A percentile compares a stretch with the other conserved stretches of the same genome.
These are phyloP conservation scores for Lotus japonicus DNA, from an alignment of 306 rosid genomes.

Conservation along the genomic window DNA sequence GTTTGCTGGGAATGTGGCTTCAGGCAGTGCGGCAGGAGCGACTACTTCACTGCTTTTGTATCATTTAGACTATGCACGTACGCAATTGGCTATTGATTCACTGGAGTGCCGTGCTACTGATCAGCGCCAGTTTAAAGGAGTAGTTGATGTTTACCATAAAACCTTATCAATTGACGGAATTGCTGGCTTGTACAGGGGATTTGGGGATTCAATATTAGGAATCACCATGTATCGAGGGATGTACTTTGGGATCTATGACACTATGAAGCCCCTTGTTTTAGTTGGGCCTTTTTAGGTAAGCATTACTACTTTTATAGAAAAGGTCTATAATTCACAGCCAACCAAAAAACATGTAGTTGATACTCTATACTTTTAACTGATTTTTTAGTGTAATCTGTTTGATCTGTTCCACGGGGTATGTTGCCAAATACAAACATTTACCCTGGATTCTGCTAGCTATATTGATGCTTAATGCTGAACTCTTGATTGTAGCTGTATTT, in stretches of 20 bases:
- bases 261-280: constrained; percentile 79
- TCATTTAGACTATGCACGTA: constrained; percentile 90
- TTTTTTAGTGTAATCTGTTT: constrained; percentile 8
- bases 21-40: constrained; percentile 99
- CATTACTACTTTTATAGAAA: neutral
- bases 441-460: neutral
- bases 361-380: neutral
- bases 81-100: constrained; percentile 80
- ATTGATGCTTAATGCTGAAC: neutral
- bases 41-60: constrained; percentile 79
- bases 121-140: constrained; percentile 73
- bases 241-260: constrained; percentile 96
- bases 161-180: constrained; percentile 82
- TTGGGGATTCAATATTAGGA: constrained; percentile 82
- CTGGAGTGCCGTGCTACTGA: constrained; percentile 32
- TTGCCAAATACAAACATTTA: neutral
- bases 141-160: constrained; percentile 71
- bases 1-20: constrained; percentile 96
- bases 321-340: neutral
- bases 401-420: neutral
- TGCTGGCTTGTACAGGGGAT: constrained; percentile 82
- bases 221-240: constrained; percentile 88
- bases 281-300: constrained; percentile 82
- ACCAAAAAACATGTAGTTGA: neutral
- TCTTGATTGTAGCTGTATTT: neutral